Conservation (phyloP, 2,329 filamentous ascomycete species). For the Akanthomyces lecanii region DNA sequence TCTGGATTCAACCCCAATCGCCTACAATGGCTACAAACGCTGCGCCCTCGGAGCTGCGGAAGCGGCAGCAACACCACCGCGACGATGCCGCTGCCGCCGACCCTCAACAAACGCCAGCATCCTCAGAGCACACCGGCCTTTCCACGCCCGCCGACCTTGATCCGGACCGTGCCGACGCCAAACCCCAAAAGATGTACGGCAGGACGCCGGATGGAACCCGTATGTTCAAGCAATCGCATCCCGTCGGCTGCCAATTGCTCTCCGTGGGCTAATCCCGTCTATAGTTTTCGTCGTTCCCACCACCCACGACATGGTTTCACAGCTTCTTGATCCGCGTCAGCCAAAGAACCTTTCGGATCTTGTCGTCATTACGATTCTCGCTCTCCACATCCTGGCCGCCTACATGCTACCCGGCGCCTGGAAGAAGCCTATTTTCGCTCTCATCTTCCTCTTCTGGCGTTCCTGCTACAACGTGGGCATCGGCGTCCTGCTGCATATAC, state of each 20-base stretch:
- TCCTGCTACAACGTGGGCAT: constrained; percentile 91
- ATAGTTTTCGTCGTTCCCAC: constrained; percentile 91
- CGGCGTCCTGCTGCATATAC: constrained; percentile 79
- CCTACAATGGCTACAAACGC: constrained; percentile 12
- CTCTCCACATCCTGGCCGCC: constrained; percentile 66
- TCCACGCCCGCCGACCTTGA: constrained; percentile 14
- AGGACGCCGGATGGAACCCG: constrained; percentile 86
- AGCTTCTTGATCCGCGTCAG: constrained; percentile 88
- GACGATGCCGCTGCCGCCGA: not conserved
- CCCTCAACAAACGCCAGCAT: constrained; percentile 18
- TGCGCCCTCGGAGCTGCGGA: constrained; percentile 15
- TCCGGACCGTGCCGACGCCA: constrained; percentile 22
- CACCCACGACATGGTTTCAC: constrained; percentile 98
- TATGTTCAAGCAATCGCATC: constrained; percentile 44
- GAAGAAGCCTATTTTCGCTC: constrained; percentile 73
- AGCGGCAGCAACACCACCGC: constrained; percentile 15
- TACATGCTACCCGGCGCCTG: constrained; percentile 66
- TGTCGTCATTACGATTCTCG: constrained; percentile 74
- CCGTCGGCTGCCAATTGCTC: constrained; percentile 6
- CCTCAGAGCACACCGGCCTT: not conserved
- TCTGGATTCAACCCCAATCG: constrained; percentile 16
- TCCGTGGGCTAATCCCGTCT: constrained; percentile 17
- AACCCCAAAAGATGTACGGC: constrained; percentile 74
- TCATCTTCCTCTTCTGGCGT: constrained; percentile 88
- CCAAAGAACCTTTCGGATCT: constrained; percentile 92